Evolutionary conservation across 345 rosid genomes (phyloP).

Genomic region (Angophora floribunda): DNA sequence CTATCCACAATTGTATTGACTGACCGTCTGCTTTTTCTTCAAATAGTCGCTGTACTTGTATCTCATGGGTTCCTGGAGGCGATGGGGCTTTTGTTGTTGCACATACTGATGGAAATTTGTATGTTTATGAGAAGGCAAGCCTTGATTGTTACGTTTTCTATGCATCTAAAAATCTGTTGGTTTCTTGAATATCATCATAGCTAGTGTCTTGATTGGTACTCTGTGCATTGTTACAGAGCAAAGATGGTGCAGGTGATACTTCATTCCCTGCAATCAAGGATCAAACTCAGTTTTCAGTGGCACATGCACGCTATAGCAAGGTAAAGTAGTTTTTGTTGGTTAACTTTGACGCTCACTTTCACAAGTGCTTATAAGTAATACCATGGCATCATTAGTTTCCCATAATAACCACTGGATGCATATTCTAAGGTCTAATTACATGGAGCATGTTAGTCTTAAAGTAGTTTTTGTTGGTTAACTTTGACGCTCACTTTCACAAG

Average conservation of each 20-base stretch:
- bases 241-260: constrained; percentile 91
- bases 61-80: constrained; percentile 94
- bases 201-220: background rate
- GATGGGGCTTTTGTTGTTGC: constrained; percentile 96
- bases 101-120: constrained; percentile 95
- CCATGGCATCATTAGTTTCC: background rate
- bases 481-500: background rate
- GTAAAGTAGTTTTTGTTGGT: constrained; percentile 15
- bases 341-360: background rate
- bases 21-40: constrained; percentile 2
- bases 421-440: background rate
- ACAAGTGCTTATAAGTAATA: background rate
- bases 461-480: background rate
- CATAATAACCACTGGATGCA: background rate
- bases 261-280: constrained; percentile 91
- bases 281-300: constrained; percentile 74
- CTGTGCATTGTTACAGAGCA: constrained; percentile 34
- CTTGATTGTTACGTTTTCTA: background rate
- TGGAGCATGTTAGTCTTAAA: constrained; percentile 23
- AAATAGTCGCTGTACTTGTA: constrained; percentile 83
- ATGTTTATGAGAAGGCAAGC: constrained; percentile 94
- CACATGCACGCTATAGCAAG: constrained; percentile 92
- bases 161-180: background rate
- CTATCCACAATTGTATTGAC: background rate
- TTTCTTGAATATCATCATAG: background rate